phyloP scores from a whole-genome alignment of 169 alveolate genomes.

The Pseudocohnilembus persalinus region DNA sequence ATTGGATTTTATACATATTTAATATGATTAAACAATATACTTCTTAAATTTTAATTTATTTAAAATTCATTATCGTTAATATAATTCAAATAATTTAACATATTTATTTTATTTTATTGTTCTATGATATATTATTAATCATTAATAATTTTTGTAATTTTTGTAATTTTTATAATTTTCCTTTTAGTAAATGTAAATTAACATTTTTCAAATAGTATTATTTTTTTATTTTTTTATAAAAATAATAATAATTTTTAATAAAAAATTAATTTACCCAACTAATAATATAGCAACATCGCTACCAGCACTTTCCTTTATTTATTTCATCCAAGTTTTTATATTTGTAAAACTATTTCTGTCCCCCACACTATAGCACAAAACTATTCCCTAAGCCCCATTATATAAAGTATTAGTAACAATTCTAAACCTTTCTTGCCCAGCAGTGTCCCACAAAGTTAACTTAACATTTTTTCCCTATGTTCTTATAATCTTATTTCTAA shows the following conservation, averaged over 20 bases:
- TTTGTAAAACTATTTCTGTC: constrained; percentile 17
- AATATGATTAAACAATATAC: no score
- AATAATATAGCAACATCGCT: constrained; percentile 10
- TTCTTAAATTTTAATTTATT: no score
- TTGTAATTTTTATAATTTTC: no score
- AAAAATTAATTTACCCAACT: neutral
- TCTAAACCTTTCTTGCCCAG: constrained; percentile 56
- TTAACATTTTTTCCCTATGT: constrained; percentile 46
- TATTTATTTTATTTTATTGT: no score
- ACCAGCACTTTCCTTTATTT: constrained; percentile 1
- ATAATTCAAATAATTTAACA: no score
- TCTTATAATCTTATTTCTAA: constrained; percentile 40
- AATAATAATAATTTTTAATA: no score
- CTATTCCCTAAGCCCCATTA: constrained; percentile 35
- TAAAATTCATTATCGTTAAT: no score
- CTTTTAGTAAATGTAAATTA: no score
- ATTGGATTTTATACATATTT: no score
- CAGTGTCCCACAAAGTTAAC: constrained; percentile 60
- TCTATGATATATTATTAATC: no score
- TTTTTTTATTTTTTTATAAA: no score
- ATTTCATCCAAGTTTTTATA: constrained; percentile 18
- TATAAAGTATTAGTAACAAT: constrained; percentile 45
- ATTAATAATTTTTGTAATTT: constrained; percentile 19
- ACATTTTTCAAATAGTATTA: neutral
- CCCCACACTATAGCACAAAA: constrained; percentile 18